Percentiles rank a stretch among this genome's conserved stretches.
Evolutionary conservation across 768 basidiomycete species (phyloP).

Genomic region (Multifurca ochricompacta): DNA sequence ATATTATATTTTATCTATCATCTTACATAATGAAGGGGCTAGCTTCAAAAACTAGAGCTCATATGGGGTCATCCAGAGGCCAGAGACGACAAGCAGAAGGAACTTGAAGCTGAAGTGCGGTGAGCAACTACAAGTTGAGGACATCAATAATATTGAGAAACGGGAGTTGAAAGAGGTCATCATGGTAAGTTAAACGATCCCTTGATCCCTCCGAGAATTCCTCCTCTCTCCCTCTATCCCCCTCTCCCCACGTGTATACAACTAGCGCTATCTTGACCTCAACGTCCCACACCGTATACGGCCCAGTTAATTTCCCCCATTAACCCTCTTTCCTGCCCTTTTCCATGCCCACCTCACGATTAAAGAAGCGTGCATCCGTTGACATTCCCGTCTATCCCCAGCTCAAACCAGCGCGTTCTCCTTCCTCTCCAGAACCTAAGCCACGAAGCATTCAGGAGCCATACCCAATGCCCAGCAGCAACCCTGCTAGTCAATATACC

Average conservation of each 20-base stretch:
- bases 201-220: not conserved
- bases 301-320: not conserved
- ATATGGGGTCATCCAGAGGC: no score
- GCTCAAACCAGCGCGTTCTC: constrained; percentile 41
- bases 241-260: constrained; percentile 10
- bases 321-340: not conserved
- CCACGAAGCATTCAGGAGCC: constrained; percentile 43
- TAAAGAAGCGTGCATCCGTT: constrained; percentile 12
- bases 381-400: constrained; percentile 27
- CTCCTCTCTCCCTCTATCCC: no score
- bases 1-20: no score
- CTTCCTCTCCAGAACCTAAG: constrained; percentile 42
- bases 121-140: no score
- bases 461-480: constrained; percentile 62
- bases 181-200: not conserved
- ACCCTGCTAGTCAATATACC: constrained; percentile 86
- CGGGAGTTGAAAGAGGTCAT: not conserved
- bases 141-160: no score
- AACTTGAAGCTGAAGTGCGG: no score
- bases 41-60: no score
- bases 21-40: no score
- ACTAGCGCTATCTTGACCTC: not conserved
- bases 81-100: no score
- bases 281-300: constrained; percentile 3
- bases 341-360: constrained; percentile 15